These are phyloP conservation scores for Coemansia sp. DNA, from an alignment of 192 early-diverging fungal genomes.

Conservation along the genomic window DNA sequence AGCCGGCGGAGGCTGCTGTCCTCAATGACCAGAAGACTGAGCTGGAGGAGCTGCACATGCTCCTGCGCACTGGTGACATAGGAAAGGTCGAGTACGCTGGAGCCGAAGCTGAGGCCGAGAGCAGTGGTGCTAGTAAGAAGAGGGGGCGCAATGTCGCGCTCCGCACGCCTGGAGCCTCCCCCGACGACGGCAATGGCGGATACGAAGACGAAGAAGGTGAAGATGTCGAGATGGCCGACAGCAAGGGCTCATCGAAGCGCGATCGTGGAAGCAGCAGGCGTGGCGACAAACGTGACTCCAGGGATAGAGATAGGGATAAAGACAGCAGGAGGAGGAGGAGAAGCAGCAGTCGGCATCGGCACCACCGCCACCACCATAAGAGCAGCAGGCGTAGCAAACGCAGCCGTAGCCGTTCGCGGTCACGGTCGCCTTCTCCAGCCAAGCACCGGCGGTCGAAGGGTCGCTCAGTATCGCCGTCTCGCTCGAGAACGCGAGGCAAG, in stretches of 20 bases:
- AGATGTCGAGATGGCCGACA: slow-evolving; percentile 23
- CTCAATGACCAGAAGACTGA: slow-evolving; percentile 40
- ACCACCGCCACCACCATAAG: slow-evolving; percentile 19
- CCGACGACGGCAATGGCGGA: slow-evolving; percentile 13
- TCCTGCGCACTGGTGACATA: slow-evolving; percentile 38
- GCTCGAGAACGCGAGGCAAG: slow-evolving; percentile 25
- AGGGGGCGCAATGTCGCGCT: slow-evolving; percentile 16
- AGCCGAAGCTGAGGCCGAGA: not conserved
- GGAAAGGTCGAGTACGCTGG: not conserved
- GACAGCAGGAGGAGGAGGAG: slow-evolving; percentile 9
- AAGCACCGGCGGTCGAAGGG: slow-evolving; percentile 20
- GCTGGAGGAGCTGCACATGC: slow-evolving; percentile 57
- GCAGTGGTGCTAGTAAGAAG: not conserved
- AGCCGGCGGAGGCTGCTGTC: slow-evolving; percentile 25
- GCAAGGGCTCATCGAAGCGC: slow-evolving; percentile 9
- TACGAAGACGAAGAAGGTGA: slow-evolving; percentile 29
- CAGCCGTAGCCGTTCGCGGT: slow-evolving; percentile 17
- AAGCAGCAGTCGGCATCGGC: slow-evolving; percentile 21
- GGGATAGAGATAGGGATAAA: not conserved
- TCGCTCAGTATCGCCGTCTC: slow-evolving; percentile 20
- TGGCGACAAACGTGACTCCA: slow-evolving; percentile 23
- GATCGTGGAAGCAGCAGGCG: slow-evolving; percentile 15
- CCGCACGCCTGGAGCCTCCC: slow-evolving; percentile 50
- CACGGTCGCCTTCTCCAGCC: slow-evolving; percentile 9
- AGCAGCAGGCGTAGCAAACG: slow-evolving; percentile 33